Percentiles rank a stretch among this genome's conserved stretches.
Conservation (phyloP, 345 rosid genomes). For the Corchorus capsularis region DNA sequence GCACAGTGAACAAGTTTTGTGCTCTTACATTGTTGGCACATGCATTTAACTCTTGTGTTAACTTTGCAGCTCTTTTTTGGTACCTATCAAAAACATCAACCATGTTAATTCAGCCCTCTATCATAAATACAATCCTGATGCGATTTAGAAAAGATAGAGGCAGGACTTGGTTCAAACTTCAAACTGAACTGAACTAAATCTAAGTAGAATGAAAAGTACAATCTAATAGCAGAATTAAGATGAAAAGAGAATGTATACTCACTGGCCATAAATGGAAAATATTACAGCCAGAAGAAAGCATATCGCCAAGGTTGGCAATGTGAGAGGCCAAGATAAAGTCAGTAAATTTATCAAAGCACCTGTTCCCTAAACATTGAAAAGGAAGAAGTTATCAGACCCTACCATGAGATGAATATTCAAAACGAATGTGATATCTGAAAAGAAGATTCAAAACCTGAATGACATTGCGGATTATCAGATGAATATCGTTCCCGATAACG, state of each 20-base stretch:
- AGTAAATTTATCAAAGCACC: slow-evolving; percentile 59
- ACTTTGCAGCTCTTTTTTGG: slow-evolving; percentile 52
- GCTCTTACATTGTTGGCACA: slow-evolving; percentile 43
- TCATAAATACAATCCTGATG: neutral
- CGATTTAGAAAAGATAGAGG: neutral
- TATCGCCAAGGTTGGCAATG: slow-evolving; percentile 45
- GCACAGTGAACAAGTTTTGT: slow-evolving; percentile 14
- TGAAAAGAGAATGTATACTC: slow-evolving; percentile 26
- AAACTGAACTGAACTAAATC: neutral
- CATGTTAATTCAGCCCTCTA: neutral
- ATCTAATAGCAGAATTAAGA: neutral
- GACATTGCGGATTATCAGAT: slow-evolving; percentile 50
- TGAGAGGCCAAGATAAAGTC: slow-evolving; percentile 56
- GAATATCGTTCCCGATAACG: slow-evolving; percentile 47
- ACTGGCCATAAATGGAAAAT: slow-evolving; percentile 51
- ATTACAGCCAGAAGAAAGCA: slow-evolving; percentile 41
- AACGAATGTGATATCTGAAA: neutral
- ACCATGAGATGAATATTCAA: neutral
- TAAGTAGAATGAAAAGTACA: neutral
- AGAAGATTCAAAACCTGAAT: slow-evolving; percentile 44
- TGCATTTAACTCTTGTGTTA: slow-evolving; percentile 52
- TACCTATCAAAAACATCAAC: slow-evolving; percentile 40
- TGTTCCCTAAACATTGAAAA: slow-evolving; percentile 41
- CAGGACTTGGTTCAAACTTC: neutral
- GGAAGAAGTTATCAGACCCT: neutral